phyloP scores from a whole-genome alignment of 164 flowering plant genomes.

The Macadamia tetraphylla region DNA sequence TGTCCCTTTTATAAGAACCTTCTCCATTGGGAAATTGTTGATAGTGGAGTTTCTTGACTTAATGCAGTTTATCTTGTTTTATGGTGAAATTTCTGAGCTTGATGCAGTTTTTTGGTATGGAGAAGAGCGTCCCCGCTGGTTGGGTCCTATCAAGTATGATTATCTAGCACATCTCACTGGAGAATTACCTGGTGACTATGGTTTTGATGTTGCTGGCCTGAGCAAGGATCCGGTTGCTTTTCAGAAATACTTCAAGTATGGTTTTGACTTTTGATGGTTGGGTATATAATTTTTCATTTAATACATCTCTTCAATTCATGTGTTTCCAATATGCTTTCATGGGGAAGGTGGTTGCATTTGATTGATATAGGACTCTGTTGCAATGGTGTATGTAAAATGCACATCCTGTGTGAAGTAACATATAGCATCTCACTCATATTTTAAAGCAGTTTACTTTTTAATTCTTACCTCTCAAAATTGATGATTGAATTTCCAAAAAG shows the following conservation, averaged over 20 bases:
- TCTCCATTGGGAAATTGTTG: no score
- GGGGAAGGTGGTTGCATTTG: no score
- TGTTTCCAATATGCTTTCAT: background rate
- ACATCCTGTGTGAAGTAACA: no score
- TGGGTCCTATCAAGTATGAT: constrained; percentile 82
- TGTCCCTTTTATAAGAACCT: no score
- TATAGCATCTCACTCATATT: background rate
- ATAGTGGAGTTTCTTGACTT: background rate
- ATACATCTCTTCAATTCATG: background rate
- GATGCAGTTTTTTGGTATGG: constrained; percentile 84
- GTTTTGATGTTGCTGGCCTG: constrained; percentile 84
- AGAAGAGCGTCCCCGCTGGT: constrained; percentile 91
- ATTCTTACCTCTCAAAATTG: background rate
- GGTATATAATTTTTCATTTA: constrained; percentile 14
- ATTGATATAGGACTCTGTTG: no score
- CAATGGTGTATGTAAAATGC: no score
- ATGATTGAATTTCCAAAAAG: background rate
- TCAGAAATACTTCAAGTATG: constrained; percentile 68
- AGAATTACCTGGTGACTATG: constrained; percentile 96
- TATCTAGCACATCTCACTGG: constrained; percentile 86
- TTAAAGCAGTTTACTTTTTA: no score
- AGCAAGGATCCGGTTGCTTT: constrained; percentile 70
- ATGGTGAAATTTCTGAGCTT: constrained; percentile 3
- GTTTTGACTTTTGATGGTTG: no score
- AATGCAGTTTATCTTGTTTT: background rate